Evolutionary conservation across 2,329 filamentous ascomycete species (phyloP).

Genomic region (Hysterium pulicare): DNA sequence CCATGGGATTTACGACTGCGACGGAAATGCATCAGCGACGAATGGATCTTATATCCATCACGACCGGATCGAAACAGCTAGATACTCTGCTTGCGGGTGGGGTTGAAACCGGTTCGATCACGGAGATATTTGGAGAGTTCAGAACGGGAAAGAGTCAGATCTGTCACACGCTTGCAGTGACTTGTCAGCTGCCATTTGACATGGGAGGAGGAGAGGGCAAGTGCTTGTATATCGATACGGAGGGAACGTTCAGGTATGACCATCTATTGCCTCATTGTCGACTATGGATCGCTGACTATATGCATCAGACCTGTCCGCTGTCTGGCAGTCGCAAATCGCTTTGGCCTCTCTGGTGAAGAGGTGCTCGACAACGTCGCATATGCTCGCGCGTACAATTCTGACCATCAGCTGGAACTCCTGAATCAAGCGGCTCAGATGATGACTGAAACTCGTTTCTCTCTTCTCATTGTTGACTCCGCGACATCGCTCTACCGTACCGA

Average conservation of each 20-base stretch:
- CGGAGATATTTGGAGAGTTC: conserved; percentile 97
- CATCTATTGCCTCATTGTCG: not conserved
- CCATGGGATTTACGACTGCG: conserved; percentile 98
- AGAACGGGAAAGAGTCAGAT: conserved; percentile 98
- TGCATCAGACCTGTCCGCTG: conserved; percentile 71
- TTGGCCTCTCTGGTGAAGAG: conserved; percentile 92
- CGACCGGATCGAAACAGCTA: conserved; percentile 94
- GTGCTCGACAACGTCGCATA: conserved; percentile 98
- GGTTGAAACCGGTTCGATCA: conserved; percentile 95
- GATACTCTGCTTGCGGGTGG: conserved; percentile 93
- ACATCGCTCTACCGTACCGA: conserved; percentile 95
- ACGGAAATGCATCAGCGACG: conserved; percentile 98
- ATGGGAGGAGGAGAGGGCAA: conserved; percentile 99
- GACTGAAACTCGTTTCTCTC: conserved; percentile 96
- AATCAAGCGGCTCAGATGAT: conserved; percentile 98
- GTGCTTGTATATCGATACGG: conserved; percentile 96
- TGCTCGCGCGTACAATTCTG: conserved; percentile 95
- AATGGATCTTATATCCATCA: conserved; percentile 96
- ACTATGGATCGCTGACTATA: not conserved
- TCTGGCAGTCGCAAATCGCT: conserved; percentile 88
- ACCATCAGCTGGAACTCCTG: conserved; percentile 91
- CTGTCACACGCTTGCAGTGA: conserved; percentile 97
- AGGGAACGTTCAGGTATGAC: conserved; percentile 74
- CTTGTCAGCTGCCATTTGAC: conserved; percentile 94
- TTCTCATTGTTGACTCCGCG: conserved; percentile 93